Evolutionary conservation across 345 rosid species (phyloP), one percentile per base, ranked within the genome.

Genomic region (Angophora floribunda): DNA sequence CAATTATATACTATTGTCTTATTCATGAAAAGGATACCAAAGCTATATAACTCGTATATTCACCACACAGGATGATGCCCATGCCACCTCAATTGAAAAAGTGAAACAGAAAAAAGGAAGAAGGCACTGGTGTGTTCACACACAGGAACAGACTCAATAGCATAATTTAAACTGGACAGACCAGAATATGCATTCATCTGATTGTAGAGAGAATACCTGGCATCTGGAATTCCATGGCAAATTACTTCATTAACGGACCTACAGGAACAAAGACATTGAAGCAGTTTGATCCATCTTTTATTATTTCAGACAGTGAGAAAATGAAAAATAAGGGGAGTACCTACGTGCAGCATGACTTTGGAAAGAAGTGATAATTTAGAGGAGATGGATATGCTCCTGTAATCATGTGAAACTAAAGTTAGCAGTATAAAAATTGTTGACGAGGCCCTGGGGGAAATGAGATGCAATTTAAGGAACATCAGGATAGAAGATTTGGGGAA

Each of bases 321-420:
- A 36, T 85, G 67, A 89, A 55, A 55, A 85, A 45, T 36, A 89
- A 91, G 90, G 88, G 85, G 94, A 93, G 95, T 94, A 96, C 99
- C 94, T 93, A 98, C 99, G 97, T 97, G 99, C 99, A 98, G 93
- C 99, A 98, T 89, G 99, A 98, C 92, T 98, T 98, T 36, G 99
- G 99, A 89, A 94, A 98, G 92, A 96, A 98, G 91, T 96, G 89
- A 92, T 98, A 98, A 92, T 97, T 98, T 86, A 98, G 96, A 50
- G 99, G 99, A 88, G 99, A 98, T 85, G 99, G 99, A 92, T 98
- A 98, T 67, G 93, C 99, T 88, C 99, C 99, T 96, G 95, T 91
- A 94, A 87, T 82, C 44, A 86, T 16, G 6, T 32, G 65, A 70
- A 90, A 85, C 26, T n/a, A 52, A 79, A 70, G 85, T 44, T 36